Base-by-base conservation (phyloP, 2,329 filamentous ascomycete species). In the Metarhizium humberi region DNA sequence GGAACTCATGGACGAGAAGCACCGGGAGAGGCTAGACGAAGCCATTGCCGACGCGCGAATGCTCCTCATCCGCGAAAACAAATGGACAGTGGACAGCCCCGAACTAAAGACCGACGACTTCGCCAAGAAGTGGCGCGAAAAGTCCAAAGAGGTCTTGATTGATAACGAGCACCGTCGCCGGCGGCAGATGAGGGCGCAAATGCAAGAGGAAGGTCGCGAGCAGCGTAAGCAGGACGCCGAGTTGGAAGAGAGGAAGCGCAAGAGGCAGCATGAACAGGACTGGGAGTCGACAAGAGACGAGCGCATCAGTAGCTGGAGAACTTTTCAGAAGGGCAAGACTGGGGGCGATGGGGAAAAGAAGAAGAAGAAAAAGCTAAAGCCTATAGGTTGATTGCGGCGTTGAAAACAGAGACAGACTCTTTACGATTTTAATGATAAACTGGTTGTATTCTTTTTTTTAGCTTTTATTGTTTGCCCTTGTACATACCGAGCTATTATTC, bases 21-120 rank as follows among this genome's bases (percentile, higher is more conserved):
- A 90, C 67, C 90, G 94, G 57, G 82, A 80, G 59, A 81, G 84
- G 40, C 85, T 99, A 1, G 94, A 99, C 75, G 94, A 97, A 73
- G 88, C 90, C 63, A 97, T 97, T 63, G 88, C 92, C 42, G 94
- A 99, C 71, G 94, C 94, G 51, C 90, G 94, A 65, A 92, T 94
- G 82, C 82, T 99, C 46, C 78, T 97, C 55, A 94, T 99, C 67
- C 88, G 94, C 61, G 92, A 97, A 70, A 86, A 90, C 72, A 96
- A 96, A 70, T 92, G 92, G 79, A 96, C 87, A 0, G 83, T 89
- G 52, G 91, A 99, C 73, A 90, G 86, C 61, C 85, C 87, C 54
- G 94, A 97, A 74, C 80, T 92, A 60, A 87, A 91, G 72, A 90
- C 90, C 38, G 83, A 87, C 14, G 85, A 88, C 50, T 97, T 97